A percentile compares a stretch with the other conserved stretches of the same genome.
Evolutionary conservation across 139 green algal species (phyloP).

Genomic region (Coelastrella sp.): DNA sequence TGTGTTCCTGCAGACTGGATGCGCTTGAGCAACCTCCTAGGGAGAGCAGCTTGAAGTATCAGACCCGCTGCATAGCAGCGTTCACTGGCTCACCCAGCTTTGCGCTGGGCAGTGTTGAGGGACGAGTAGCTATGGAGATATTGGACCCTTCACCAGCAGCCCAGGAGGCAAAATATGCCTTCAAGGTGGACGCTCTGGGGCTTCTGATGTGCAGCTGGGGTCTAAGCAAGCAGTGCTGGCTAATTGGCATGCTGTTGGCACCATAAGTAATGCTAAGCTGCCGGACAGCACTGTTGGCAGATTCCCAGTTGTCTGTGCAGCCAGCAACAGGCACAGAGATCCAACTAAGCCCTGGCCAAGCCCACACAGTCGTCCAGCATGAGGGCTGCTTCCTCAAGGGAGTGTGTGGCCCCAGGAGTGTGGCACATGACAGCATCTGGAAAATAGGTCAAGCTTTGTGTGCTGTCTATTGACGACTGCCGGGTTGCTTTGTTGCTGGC

Average conservation of each 20-base stretch:
- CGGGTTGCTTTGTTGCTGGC: background rate
- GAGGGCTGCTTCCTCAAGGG: background rate
- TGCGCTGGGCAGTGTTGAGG: constrained; percentile 87
- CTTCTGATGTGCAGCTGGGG: background rate
- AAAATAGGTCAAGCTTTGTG: background rate
- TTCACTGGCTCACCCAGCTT: constrained; percentile 79
- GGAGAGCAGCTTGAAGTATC: constrained; percentile 77
- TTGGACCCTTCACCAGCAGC: constrained; percentile 68
- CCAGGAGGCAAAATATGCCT: constrained; percentile 86
- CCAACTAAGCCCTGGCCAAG: too few relatives aligned
- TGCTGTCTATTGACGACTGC: background rate
- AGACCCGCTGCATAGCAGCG: constrained; percentile 86
- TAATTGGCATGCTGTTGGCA: background rate
- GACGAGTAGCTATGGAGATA: constrained; percentile 90
- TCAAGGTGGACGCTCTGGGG: constrained; percentile 83
- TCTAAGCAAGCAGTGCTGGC: background rate
- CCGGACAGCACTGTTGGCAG: background rate
- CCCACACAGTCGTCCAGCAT: background rate
- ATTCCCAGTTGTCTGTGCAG: too few relatives aligned
- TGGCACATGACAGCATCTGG: background rate
- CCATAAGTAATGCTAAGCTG: background rate
- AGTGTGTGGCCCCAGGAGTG: background rate
- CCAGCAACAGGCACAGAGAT: too few relatives aligned
- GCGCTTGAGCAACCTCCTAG: constrained; percentile 7
- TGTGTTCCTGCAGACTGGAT: background rate